Conservation (phyloP, 441 rosid species). For the Cnidoscolus chayamansa region DNA sequence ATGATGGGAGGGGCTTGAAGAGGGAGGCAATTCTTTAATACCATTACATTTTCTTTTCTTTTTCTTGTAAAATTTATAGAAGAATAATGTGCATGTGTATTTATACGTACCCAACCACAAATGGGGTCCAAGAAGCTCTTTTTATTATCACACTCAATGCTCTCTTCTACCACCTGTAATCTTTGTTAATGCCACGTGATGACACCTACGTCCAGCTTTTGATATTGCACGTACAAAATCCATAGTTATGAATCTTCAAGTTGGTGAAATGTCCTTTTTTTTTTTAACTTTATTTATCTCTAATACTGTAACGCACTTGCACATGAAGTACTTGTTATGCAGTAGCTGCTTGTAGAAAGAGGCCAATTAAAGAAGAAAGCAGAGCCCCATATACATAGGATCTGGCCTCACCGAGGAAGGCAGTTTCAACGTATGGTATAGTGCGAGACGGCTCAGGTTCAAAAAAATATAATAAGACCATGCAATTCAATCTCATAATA, state of each 20-base stretch:
- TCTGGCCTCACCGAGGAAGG: not conserved
- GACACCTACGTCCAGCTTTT: not conserved
- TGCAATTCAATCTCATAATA: not conserved
- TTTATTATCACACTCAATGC: constrained; percentile 32
- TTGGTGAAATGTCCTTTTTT: not conserved
- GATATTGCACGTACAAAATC: not conserved
- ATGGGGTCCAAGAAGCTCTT: not conserved
- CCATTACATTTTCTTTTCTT: too few relatives aligned
- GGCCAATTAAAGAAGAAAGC: not conserved
- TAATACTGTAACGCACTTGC: not conserved
- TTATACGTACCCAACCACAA: not conserved
- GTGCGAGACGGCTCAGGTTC: not conserved
- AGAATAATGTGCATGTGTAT: not conserved
- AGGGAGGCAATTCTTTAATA: not conserved
- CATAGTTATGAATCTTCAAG: not conserved
- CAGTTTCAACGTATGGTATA: not conserved
- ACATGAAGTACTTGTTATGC: not conserved
- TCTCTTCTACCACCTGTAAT: constrained; percentile 26
- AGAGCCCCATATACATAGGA: not conserved
- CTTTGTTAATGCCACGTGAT: constrained; percentile 26
- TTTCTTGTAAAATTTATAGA: too few relatives aligned
- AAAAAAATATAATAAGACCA: too few relatives aligned
- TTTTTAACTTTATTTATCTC: too few relatives aligned
- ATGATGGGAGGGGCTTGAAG: not conserved
- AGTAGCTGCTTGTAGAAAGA: not conserved